Conservation (phyloP, 2,329 filamentous ascomycete species). For the Apiospora kogelbergensis region DNA sequence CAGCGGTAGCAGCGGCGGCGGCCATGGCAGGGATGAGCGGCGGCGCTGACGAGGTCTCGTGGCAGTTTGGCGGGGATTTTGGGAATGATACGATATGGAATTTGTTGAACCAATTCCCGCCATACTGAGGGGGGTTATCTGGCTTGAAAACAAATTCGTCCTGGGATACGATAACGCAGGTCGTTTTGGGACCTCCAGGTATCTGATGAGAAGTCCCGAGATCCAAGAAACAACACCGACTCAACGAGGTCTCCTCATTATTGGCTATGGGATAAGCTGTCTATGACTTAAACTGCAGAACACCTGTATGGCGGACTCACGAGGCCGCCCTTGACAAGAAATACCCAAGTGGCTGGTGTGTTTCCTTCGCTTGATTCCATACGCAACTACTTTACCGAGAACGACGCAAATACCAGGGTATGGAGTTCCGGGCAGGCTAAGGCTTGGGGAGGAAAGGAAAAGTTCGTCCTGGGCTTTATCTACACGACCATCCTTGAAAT, state of each 20-base stretch:
- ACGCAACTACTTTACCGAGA: neutral
- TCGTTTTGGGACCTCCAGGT: neutral
- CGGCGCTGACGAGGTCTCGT: conserved; percentile 30
- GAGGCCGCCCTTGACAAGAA: neutral
- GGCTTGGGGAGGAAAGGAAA: neutral
- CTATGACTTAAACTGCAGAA: neutral
- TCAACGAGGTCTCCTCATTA: neutral
- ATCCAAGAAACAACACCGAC: neutral
- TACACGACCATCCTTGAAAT: neutral
- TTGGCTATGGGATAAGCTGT: neutral
- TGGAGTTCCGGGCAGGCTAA: neutral
- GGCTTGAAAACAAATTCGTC: neutral
- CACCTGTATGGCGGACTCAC: neutral
- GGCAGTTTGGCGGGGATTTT: conserved; percentile 57
- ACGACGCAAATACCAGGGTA: neutral
- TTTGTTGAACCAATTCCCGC: conserved; percentile 50
- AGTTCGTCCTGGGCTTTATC: neutral
- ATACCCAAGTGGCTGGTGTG: neutral
- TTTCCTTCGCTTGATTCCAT: neutral
- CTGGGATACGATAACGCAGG: neutral
- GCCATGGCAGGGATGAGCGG: conserved; percentile 15
- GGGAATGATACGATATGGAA: conserved; percentile 57
- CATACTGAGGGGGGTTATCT: conserved; percentile 16
- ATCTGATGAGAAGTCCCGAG: neutral
- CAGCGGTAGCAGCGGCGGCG: conserved; percentile 8